Evolutionary conservation across 768 basidiomycete genomes (phyloP).

Genomic region (Naganishia randhawae): DNA sequence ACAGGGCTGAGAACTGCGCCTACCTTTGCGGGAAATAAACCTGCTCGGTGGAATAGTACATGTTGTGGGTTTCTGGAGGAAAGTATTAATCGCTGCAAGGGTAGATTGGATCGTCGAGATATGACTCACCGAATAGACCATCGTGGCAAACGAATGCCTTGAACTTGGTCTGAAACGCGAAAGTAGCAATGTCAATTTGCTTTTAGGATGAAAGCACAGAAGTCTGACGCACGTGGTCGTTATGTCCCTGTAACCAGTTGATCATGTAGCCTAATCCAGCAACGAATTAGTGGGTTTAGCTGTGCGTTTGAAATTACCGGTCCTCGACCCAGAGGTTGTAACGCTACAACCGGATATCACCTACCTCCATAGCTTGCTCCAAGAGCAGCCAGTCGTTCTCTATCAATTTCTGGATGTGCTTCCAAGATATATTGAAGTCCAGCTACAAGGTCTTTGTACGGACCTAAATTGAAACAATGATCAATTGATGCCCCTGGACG

Average conservation of each 20-base stretch:
- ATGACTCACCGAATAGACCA: constrained; percentile 58
- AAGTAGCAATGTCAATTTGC: not conserved
- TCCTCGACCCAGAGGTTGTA: too few species aligned
- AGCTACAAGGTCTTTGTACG: constrained; percentile 49
- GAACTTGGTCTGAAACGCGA: constrained; percentile 56
- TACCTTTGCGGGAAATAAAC: constrained; percentile 40
- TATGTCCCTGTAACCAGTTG: constrained; percentile 94
- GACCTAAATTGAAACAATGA: constrained; percentile 10
- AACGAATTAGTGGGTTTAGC: constrained; percentile 28
- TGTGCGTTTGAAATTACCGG: too few species aligned
- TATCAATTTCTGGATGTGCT: constrained; percentile 50
- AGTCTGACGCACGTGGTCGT: constrained; percentile 54
- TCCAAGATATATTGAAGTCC: constrained; percentile 47
- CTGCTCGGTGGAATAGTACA: constrained; percentile 86
- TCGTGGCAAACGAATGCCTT: constrained; percentile 91
- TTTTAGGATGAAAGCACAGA: too few species aligned
- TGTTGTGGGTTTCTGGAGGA: constrained; percentile 61
- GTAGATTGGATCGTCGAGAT: not conserved
- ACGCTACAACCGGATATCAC: constrained; percentile 54
- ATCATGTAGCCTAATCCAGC: constrained; percentile 41
- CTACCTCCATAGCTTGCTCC: constrained; percentile 74
- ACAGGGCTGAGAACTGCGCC: not conserved
- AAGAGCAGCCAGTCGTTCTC: constrained; percentile 54
- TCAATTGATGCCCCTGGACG: not conserved
- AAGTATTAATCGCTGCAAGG: not conserved